A percentile compares a stretch with the other conserved stretches of the same genome.
Evolutionary conservation across 148 eudicot genomes (phyloP).

Genomic region (Rhododendron ovatum): DNA sequence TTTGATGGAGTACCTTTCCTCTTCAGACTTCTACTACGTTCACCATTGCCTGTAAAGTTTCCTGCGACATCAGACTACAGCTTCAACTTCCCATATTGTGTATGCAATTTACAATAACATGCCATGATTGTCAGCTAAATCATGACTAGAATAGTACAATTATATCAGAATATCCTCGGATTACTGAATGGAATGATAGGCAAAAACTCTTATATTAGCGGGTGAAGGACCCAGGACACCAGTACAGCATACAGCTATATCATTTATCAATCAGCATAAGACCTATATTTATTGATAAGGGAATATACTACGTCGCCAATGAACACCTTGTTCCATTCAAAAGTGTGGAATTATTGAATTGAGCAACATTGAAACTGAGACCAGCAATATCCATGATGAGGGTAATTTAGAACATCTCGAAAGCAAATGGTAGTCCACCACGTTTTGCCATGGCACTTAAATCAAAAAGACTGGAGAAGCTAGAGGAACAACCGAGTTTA

Average conservation of each 20-base stretch:
- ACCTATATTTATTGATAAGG: neutral
- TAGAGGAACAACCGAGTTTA: neutral
- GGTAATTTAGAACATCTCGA: neutral
- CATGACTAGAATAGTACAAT: neutral
- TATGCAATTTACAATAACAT: neutral
- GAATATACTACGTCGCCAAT: no score
- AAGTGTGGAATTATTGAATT: neutral
- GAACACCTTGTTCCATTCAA: neutral
- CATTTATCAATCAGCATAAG: neutral
- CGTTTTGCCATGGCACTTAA: neutral
- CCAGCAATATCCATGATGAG: neutral
- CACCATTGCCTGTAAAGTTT: conserved; percentile 1
- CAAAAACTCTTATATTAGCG: neutral
- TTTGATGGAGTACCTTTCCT: conserved; percentile 11
- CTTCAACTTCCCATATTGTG: neutral
- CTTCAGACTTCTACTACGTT: neutral
- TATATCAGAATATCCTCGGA: neutral
- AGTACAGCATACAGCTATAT: neutral
- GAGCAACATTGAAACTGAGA: neutral
- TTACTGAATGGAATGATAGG: neutral
- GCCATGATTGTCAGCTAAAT: neutral
- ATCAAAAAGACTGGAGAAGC: neutral
- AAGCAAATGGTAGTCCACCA: neutral
- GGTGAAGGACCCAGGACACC: neutral
- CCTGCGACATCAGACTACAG: conserved; percentile 8